Conservation (phyloP, 176 grass and related monocot genomes). For the Oryza glumipatula region DNA sequence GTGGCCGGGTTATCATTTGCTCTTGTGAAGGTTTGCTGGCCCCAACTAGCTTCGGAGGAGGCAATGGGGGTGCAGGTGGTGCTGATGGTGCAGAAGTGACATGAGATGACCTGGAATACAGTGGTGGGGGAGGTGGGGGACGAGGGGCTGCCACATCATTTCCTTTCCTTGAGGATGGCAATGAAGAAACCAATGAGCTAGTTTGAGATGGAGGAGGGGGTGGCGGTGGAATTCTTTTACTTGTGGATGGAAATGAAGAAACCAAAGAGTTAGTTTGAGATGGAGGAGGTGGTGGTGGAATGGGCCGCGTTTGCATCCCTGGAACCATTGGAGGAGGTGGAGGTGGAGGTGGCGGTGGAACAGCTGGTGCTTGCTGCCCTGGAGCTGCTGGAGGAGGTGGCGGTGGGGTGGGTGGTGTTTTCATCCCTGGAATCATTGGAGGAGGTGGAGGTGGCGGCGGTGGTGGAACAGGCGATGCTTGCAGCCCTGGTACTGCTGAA, state of each 20-base stretch:
- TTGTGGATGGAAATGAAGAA: conserved; percentile 41
- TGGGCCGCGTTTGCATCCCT: neutral
- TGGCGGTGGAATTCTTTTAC: conserved; percentile 41
- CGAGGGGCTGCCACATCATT: conserved; percentile 26
- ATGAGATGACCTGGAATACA: conserved; percentile 28
- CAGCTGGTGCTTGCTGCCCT: no score
- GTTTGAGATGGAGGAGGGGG: conserved; percentile 43
- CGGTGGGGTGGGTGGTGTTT: no score
- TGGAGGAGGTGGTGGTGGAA: conserved; percentile 41
- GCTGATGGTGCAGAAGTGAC: conserved; percentile 26
- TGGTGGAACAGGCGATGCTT: no score
- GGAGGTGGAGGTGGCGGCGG: no score
- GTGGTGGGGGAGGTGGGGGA: conserved; percentile 47
- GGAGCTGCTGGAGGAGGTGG: no score
- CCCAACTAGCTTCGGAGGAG: conserved; percentile 41
- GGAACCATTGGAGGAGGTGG: conserved; percentile 28
- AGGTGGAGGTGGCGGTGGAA: no score
- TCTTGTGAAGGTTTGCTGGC: conserved; percentile 36
- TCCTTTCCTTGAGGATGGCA: conserved; percentile 43
- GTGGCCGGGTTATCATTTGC: conserved; percentile 23
- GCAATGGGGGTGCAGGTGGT: conserved; percentile 51
- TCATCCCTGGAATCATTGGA: no score
- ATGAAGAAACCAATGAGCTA: neutral
- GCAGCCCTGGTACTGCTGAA: no score
- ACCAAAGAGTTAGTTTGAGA: conserved; percentile 27